Evolutionary conservation across 139 green algal species (phyloP).

Genomic region (Yamagishiella unicocca): DNA sequence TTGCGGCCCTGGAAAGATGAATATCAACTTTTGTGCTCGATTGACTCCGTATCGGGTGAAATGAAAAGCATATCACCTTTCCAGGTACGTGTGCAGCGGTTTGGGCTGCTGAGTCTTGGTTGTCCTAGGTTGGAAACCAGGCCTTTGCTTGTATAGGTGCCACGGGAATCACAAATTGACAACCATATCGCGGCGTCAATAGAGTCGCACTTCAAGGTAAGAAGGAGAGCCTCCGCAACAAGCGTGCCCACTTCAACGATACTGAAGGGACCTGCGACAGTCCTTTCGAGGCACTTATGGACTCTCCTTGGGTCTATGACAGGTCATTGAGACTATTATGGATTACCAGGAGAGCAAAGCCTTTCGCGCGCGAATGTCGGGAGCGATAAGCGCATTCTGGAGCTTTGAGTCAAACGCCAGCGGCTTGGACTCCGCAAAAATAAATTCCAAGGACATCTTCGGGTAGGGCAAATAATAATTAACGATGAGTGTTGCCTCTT

Average conservation of each 20-base stretch:
- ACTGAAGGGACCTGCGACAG: no score
- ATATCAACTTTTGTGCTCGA: not conserved
- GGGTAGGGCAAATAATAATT: no score
- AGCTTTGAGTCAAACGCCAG: not conserved
- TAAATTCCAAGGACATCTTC: not conserved
- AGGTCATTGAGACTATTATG: not conserved
- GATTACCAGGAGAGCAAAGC: not conserved
- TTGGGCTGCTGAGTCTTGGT: no score
- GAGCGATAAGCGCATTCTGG: not conserved
- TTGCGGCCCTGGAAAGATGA: not conserved
- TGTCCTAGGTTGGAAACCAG: no score
- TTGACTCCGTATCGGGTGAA: not conserved
- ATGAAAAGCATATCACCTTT: not conserved
- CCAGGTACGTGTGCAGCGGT: not conserved
- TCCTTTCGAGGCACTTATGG: no score
- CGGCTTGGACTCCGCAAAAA: not conserved
- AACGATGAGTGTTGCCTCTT: no score
- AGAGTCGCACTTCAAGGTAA: not conserved
- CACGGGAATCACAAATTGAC: not conserved
- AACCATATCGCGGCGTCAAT: not conserved
- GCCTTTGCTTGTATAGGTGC: no score
- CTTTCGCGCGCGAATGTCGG: not conserved
- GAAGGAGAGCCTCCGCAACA: no score
- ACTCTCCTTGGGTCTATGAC: no score
- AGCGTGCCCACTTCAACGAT: no score